Conservation (phyloP, 129 eudicot species). For the Rutidosis leptorrhynchoides region DNA sequence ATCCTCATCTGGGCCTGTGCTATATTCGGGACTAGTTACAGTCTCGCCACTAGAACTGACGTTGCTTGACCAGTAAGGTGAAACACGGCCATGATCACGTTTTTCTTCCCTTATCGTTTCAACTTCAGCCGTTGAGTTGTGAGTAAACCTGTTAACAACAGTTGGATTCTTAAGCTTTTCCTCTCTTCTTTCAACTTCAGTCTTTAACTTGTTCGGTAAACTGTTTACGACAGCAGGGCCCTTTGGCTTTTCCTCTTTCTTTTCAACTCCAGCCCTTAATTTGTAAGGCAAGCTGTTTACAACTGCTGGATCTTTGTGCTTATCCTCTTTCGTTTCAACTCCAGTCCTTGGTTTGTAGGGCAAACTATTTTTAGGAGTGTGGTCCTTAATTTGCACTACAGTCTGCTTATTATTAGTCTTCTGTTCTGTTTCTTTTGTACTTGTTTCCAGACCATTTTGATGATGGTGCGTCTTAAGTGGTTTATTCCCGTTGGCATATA, state of each 20-base stretch:
- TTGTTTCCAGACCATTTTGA: conserved; percentile 20
- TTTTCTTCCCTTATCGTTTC: too few species aligned
- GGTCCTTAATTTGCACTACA: background rate
- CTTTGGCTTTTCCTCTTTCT: too few species aligned
- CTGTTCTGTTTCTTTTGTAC: conserved; percentile 5
- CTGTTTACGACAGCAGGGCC: background rate
- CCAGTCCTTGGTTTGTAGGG: conserved; percentile 2
- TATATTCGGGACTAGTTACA: conserved; percentile 26
- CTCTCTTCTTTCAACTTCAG: background rate
- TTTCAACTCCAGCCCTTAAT: too few species aligned
- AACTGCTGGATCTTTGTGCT: too few species aligned
- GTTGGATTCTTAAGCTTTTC: too few species aligned
- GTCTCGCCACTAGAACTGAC: conserved; percentile 22
- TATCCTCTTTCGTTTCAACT: conserved; percentile 4
- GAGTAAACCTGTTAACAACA: too few species aligned
- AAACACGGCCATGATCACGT: conserved; percentile 17
- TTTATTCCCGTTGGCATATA: conserved; percentile 23
- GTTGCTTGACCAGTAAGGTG: conserved; percentile 32
- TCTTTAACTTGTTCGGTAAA: background rate
- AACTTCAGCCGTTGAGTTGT: too few species aligned
- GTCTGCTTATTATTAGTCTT: background rate
- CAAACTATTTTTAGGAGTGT: background rate
- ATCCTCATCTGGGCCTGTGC: conserved; percentile 27
- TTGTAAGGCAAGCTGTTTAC: too few species aligned
- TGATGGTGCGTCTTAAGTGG: conserved; percentile 10